Evolutionary conservation across 257 asterid genomes (phyloP).

Genomic region (Gentiana straminea): DNA sequence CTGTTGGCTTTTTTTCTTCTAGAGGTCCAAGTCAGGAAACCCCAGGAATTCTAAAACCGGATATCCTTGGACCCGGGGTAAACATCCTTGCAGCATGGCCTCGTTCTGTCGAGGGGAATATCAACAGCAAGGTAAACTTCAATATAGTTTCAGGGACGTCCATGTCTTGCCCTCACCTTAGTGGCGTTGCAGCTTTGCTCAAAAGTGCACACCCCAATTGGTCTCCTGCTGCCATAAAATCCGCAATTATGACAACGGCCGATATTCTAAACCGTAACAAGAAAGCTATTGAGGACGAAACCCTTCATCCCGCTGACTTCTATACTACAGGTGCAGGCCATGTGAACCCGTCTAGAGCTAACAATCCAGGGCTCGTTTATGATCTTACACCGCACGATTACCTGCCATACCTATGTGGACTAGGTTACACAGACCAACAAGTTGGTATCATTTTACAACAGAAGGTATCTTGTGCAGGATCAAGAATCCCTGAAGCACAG

Average conservation of each 20-base stretch:
- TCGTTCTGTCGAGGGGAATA: slow-evolving; percentile 7
- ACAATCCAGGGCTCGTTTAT: slow-evolving; percentile 12
- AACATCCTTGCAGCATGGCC: slow-evolving; percentile 16
- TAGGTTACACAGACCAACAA: slow-evolving; percentile 8
- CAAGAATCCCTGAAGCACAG: slow-evolving; percentile 7
- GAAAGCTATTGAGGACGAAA: slow-evolving; percentile 3
- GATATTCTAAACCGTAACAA: slow-evolving; percentile 1
- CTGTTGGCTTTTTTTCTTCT: slow-evolving; percentile 12
- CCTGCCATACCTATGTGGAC: slow-evolving; percentile 10
- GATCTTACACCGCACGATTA: slow-evolving; percentile 8
- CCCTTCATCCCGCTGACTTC: slow-evolving; percentile 5
- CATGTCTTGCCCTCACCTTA: slow-evolving; percentile 15
- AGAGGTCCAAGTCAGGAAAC: slow-evolving; percentile 9
- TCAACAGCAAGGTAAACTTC: not conserved
- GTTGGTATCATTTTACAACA: slow-evolving; percentile 4
- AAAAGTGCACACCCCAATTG: slow-evolving; percentile 14
- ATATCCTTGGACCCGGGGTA: slow-evolving; percentile 13
- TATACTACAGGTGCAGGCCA: slow-evolving; percentile 13
- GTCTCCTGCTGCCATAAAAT: slow-evolving; percentile 15
- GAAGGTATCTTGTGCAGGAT: slow-evolving; percentile 1
- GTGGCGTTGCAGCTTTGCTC: slow-evolving; percentile 15
- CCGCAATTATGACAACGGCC: slow-evolving; percentile 14
- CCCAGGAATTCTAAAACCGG: slow-evolving; percentile 13
- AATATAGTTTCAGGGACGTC: slow-evolving; percentile 12
- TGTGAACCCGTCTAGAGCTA: slow-evolving; percentile 13